Base-by-base conservation (phyloP, 148 eudicot genomes). In the Chenopodium formosanum region DNA sequence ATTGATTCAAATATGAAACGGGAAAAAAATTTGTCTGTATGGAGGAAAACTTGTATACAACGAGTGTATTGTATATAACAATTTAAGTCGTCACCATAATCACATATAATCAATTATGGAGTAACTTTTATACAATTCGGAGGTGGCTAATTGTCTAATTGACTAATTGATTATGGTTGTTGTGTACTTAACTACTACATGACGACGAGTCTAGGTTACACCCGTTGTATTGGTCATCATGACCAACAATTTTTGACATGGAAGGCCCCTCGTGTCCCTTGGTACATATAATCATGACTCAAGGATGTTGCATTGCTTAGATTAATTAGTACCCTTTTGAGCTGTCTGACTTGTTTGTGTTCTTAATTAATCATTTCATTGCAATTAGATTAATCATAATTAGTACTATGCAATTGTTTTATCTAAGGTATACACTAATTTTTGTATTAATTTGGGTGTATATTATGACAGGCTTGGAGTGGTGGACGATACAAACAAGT, bases 401-500 rank as follows among this genome's bases (percentile, higher is more conserved):
- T 3, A 32, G 70, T 69, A 14, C 0, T 17, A 40, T 40, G 8
- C 32, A 31, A 31, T 31, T 31, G 44, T 40, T 40, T 40, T 40
- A 40, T 40, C 1, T 71, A 4, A 70, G 40, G 40, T 70, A 2
- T 37, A 20, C 2, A 34, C 44, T 44, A 7, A 19, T 60, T 7
- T 4, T 40, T 27, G 10, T 12, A n/a, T 27, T 47, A 9, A n/a
- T 58, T 58, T 7, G 4, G 10, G 31, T 22, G 19, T 14, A 1
- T 25, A 31, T 47, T 46, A 74, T 27, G 22, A 29, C 87, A 93
- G 97, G 86, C 74, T 20, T 88, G 97, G 95, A 89, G 90, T 82
- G 87, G 81, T 40, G 92, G 95, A 37, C 80, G 69, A 63, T 92
- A 88, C 84, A 93, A 92, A 82, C 94, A 90, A 73, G 94, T 92